These are phyloP conservation scores for Pisolithus orientalis DNA, from an alignment of 768 basidiomycete species.

Conservation along the genomic window DNA sequence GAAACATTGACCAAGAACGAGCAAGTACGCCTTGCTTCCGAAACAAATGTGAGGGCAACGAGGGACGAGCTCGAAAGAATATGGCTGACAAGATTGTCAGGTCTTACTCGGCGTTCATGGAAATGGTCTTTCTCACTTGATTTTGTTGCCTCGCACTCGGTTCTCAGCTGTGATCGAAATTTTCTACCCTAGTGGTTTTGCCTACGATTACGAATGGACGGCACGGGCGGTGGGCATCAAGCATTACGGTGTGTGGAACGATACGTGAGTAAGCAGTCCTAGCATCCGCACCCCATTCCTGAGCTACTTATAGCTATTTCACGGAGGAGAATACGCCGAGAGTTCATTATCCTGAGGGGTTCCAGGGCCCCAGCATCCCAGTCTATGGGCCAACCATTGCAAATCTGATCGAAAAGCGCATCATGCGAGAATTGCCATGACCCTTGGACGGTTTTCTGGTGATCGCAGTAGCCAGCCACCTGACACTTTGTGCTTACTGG, in stretches of 20 bases:
- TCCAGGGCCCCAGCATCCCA: constrained; percentile 76
- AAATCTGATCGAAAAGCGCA: constrained; percentile 65
- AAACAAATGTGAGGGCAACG: constrained; percentile 55
- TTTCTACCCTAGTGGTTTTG: constrained; percentile 75
- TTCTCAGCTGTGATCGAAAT: constrained; percentile 82
- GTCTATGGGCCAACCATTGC: constrained; percentile 61
- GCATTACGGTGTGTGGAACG: constrained; percentile 79
- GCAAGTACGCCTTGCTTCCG: constrained; percentile 58
- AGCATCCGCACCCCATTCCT: background rate
- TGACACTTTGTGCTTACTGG: too few relatives aligned
- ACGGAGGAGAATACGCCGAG: constrained; percentile 34
- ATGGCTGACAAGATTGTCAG: constrained; percentile 27
- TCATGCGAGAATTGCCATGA: constrained; percentile 27
- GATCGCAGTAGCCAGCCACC: too few relatives aligned
- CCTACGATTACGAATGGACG: constrained; percentile 87
- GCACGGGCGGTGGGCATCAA: constrained; percentile 62
- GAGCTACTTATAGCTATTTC: constrained; percentile 11
- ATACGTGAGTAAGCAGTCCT: constrained; percentile 43
- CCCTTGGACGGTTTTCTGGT: too few relatives aligned
- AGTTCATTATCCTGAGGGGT: constrained; percentile 75
- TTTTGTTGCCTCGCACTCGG: constrained; percentile 74
- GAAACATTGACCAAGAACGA: constrained; percentile 70
- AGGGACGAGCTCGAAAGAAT: background rate
- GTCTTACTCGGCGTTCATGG: constrained; percentile 71
- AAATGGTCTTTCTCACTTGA: constrained; percentile 79